These are phyloP conservation scores for Mycena albidolilacea DNA, from an alignment of 768 basidiomycete genomes.

Conservation along the genomic window DNA sequence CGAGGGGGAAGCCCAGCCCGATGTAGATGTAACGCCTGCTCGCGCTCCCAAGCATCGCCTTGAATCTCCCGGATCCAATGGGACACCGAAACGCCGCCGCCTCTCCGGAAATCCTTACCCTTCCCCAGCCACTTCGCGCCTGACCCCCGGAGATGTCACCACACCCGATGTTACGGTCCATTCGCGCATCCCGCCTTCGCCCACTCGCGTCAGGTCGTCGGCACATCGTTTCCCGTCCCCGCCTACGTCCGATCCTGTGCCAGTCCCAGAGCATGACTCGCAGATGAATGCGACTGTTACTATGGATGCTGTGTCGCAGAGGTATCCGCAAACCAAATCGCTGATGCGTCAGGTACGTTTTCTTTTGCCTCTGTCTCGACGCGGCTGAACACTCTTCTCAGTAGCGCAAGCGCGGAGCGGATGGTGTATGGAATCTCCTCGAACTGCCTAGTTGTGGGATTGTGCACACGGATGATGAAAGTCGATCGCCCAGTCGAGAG, in stretches of 20 bases:
- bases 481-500: background rate
- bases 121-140: constrained; percentile 31
- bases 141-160: constrained; percentile 11
- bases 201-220: background rate
- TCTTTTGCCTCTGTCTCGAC: background rate
- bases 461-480: constrained; percentile 22
- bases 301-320: constrained; percentile 17
- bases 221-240: constrained; percentile 31
- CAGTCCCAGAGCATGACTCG: constrained; percentile 19
- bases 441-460: constrained; percentile 37
- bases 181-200: constrained; percentile 6
- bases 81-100: constrained; percentile 37
- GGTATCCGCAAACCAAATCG: constrained; percentile 27
- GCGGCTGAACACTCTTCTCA: constrained; percentile 23
- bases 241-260: constrained; percentile 31
- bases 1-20: background rate
- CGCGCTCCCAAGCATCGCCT: constrained; percentile 13
- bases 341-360: constrained; percentile 33
- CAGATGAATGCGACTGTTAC: constrained; percentile 6
- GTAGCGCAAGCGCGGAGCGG: constrained; percentile 33
- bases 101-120: constrained; percentile 32
- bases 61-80: constrained; percentile 4
- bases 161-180: background rate
- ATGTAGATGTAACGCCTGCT: background rate
- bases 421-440: constrained; percentile 32